Percentiles rank a stretch among this genome's conserved stretches.
These are phyloP conservation scores for Cryphonectria japonica DNA, from an alignment of 2,329 filamentous ascomycete species.

Conservation along the genomic window DNA sequence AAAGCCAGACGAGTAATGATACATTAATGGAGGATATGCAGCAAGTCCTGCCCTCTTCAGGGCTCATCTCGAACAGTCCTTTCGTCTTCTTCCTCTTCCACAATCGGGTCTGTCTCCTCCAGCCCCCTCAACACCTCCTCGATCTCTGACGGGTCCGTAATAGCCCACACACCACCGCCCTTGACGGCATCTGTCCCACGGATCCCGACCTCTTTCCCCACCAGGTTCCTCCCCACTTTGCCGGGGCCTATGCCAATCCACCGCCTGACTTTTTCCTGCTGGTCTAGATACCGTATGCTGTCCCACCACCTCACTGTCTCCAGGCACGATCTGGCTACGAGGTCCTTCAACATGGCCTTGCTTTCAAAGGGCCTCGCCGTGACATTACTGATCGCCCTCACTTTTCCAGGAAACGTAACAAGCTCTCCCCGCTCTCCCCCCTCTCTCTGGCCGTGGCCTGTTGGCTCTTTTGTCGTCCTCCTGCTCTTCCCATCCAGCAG, in stretches of 20 bases:
- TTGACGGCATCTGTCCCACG: slow-evolving; percentile 76
- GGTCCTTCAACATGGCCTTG: slow-evolving; percentile 74
- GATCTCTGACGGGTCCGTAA: slow-evolving; percentile 78
- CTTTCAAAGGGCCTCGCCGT: slow-evolving; percentile 76
- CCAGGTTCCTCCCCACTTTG: slow-evolving; percentile 89
- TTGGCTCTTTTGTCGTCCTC: slow-evolving; percentile 46
- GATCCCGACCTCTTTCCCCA: slow-evolving; percentile 94
- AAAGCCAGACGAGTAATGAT: neutral
- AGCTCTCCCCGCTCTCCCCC: slow-evolving; percentile 64
- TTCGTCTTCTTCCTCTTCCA: slow-evolving; percentile 57
- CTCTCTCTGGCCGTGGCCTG: slow-evolving; percentile 50
- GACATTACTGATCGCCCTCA: slow-evolving; percentile 87
- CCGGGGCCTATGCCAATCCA: slow-evolving; percentile 95
- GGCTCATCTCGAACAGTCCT: slow-evolving; percentile 28
- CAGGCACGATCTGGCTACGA: slow-evolving; percentile 80
- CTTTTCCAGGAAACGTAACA: slow-evolving; percentile 72
- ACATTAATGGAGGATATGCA: neutral
- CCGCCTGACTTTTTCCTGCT: slow-evolving; percentile 76
- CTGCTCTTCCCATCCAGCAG: slow-evolving; percentile 65
- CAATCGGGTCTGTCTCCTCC: slow-evolving; percentile 63
- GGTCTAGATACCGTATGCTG: slow-evolving; percentile 85
- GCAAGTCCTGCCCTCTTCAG: neutral
- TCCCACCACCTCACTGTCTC: slow-evolving; percentile 96
- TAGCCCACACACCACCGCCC: slow-evolving; percentile 90
- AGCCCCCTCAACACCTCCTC: slow-evolving; percentile 69